Conservation (phyloP, 192 early-diverging fungal genomes). For the Backusella australiensis region DNA sequence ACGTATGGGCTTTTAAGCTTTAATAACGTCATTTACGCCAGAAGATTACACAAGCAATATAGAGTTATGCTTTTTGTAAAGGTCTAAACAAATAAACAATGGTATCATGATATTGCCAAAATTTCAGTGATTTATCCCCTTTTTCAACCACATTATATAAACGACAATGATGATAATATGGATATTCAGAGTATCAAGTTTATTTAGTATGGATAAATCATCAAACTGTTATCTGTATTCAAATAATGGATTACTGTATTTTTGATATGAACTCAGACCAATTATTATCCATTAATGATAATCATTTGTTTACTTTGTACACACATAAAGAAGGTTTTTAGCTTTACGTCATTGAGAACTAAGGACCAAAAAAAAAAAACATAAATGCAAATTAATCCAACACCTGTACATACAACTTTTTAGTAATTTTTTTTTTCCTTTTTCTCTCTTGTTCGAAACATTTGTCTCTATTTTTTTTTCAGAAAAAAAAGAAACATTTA, state of each 20-base stretch:
- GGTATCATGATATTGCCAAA: background rate
- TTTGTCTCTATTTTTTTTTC: background rate
- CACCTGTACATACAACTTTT: background rate
- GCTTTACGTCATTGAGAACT: background rate
- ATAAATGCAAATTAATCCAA: background rate
- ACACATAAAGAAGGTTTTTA: background rate
- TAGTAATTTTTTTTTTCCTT: background rate
- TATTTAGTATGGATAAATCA: background rate
- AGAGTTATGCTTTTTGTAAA: slow-evolving; percentile 5
- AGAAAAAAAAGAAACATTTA: background rate
- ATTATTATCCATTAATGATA: background rate
- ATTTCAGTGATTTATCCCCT: background rate
- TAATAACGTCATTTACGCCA: slow-evolving; percentile 3
- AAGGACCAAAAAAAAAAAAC: background rate
- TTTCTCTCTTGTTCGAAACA: background rate
- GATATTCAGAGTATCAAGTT: background rate
- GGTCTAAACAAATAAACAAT: background rate
- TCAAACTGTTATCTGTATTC: background rate
- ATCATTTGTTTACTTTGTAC: background rate
- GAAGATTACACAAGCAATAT: background rate
- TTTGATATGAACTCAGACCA: background rate
- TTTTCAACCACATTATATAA: background rate
- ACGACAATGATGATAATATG: background rate
- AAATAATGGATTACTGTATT: background rate
- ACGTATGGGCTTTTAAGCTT: background rate